phyloP scores from a whole-genome alignment of 768 basidiomycete genomes.

The Termitomyces sp. region DNA sequence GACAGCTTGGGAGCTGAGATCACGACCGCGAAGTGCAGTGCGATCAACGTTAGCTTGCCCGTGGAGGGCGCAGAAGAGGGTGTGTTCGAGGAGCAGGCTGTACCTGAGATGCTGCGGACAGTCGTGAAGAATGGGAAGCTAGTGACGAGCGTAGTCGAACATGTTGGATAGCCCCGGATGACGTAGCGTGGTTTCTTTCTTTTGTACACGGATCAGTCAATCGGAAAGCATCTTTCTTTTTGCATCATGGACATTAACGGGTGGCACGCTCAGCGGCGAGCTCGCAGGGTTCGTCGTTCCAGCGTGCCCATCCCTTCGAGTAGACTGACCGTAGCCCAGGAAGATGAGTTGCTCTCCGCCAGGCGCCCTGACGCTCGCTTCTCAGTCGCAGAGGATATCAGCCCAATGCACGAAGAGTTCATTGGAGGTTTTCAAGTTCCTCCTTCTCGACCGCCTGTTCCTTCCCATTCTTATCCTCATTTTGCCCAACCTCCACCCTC shows the following conservation, averaged over 20 bases:
- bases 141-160: slow-evolving; percentile 86
- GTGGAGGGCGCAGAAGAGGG: slow-evolving; percentile 89
- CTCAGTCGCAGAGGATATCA: slow-evolving; percentile 50
- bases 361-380: slow-evolving; percentile 39
- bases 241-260: slow-evolving; percentile 66
- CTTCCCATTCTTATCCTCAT: slow-evolving; percentile 26
- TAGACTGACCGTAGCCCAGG: slow-evolving; percentile 18
- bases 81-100: slow-evolving; percentile 79
- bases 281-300: slow-evolving; percentile 39
- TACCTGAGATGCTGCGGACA: slow-evolving; percentile 96
- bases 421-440: slow-evolving; percentile 48
- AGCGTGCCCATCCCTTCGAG: background rate
- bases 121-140: slow-evolving; percentile 77
- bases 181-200: slow-evolving; percentile 2
- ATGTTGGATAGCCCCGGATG: slow-evolving; percentile 44
- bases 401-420: slow-evolving; percentile 57
- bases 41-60: slow-evolving; percentile 87
- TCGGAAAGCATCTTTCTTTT: background rate
- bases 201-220: slow-evolving; percentile 9
- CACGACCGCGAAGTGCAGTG: slow-evolving; percentile 89
- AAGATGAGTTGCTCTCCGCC: slow-evolving; percentile 26
- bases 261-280: slow-evolving; percentile 67
- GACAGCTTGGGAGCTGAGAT: slow-evolving; percentile 76
- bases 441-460: slow-evolving; percentile 29
- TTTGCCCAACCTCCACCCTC: slow-evolving; percentile 27